Base-by-base conservation (phyloP, 768 basidiomycete genomes). In the Lyophyllum decastes region DNA sequence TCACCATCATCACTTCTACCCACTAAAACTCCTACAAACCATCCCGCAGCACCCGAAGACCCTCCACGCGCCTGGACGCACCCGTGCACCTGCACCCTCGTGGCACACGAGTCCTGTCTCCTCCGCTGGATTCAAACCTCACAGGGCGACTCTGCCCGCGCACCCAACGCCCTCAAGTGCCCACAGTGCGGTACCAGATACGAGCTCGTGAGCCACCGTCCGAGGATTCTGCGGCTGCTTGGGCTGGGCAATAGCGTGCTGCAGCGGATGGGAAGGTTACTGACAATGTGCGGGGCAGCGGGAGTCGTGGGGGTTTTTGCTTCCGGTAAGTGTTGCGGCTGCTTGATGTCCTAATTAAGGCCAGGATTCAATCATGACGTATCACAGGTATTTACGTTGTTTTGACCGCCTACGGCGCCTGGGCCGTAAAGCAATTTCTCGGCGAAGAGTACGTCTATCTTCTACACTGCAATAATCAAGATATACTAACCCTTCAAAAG, bases 41-140 rank as follows among this genome's bases (percentile, higher is more conserved):
- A 4, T 35, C 33, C 46, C 49, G 27, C 47, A 84, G 79, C 69
- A 38, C 75, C 74, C 44, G 78, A 78, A 43, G 70, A 76, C 11
- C 82, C 83, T 6, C 81, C 83, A 12, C 75, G 79, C 34, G 69
- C 74, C 53, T 93, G 91, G 90, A 86, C 85, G 0, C 91, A 93
- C 63, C 91, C 91, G 2, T 93, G 91, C 70, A 84, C 74, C 47
- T 93, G 91, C 66, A 91, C 91, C 0, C 80, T 93, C 38, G 76
- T 93, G 40, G 91, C 91, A 2, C 91, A 92, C 70, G 89, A 92
- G 67, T 73, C 83, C 0, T 93, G 91, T 72, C 82, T 93, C 16
- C 78, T 92, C 30, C 82, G 85, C 61, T 93, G 91, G 91, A 90
- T 93, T 38, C 82, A 85, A 58, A 79, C 87, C 17, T 82, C 89